Evolutionary conservation across 805 yeast species (phyloP).

Genomic region (Spathaspora sp.): DNA sequence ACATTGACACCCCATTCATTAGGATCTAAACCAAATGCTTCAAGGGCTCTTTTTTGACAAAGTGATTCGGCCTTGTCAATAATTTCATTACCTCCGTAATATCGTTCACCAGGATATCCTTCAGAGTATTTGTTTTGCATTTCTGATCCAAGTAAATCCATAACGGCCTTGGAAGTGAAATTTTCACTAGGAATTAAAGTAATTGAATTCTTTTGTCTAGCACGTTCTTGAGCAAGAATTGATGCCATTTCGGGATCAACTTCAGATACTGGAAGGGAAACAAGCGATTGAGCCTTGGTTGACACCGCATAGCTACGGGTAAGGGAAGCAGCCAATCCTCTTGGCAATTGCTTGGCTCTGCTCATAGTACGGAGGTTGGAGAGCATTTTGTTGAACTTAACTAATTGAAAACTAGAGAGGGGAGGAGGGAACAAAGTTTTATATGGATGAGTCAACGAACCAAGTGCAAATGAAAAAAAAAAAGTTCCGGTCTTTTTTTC

Average conservation of each 20-base stretch:
- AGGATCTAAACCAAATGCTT: constrained; percentile 77
- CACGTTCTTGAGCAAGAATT: constrained; percentile 74
- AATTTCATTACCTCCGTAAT: constrained; percentile 97
- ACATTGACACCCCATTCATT: constrained; percentile 97
- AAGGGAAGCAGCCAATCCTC: background rate
- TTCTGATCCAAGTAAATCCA: constrained; percentile 95
- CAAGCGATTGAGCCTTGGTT: constrained; percentile 45
- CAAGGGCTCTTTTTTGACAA: constrained; percentile 92
- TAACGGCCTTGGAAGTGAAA: constrained; percentile 92
- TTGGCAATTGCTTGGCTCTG: constrained; percentile 11
- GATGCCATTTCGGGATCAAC: constrained; percentile 77
- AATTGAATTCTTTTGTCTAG: constrained; percentile 90
- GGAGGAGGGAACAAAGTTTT: background rate
- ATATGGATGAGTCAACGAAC: background rate
- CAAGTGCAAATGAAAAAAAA: too few relatives aligned
- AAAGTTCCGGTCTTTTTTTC: background rate
- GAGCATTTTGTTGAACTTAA: background rate
- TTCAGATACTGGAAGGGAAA: constrained; percentile 61
- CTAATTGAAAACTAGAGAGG: background rate
- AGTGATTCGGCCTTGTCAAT: constrained; percentile 90
- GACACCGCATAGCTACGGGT: constrained; percentile 58
- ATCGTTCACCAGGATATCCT: constrained; percentile 98
- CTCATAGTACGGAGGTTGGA: background rate
- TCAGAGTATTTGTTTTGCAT: constrained; percentile 98
- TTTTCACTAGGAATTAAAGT: constrained; percentile 96